Percentiles rank a stretch among this genome's conserved stretches.
phyloP scores from a whole-genome alignment of 202 grass and related monocot genomes.

The Zizania palustris region DNA sequence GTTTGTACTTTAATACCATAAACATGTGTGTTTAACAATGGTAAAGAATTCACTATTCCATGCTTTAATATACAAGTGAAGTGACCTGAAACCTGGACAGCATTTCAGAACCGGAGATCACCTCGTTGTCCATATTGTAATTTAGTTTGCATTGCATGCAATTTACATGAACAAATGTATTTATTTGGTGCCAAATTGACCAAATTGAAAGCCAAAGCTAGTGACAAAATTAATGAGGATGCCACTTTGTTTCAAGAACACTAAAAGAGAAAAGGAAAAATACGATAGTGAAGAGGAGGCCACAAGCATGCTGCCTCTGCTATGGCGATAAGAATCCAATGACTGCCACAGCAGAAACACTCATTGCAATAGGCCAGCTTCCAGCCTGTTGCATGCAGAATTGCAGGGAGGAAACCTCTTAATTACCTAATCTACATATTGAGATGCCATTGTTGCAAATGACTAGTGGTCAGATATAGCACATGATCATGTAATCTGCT shows the following conservation, averaged over 20 bases:
- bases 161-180: constrained; percentile 20
- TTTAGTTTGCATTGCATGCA: not conserved
- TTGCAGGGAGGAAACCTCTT: constrained; percentile 33
- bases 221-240: constrained; percentile 23
- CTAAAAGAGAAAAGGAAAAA: not conserved
- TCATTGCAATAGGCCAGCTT: constrained; percentile 45
- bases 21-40: not conserved
- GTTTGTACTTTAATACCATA: not conserved
- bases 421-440: constrained; percentile 25
- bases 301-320: constrained; percentile 45
- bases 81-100: not conserved
- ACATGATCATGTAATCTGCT: not conserved
- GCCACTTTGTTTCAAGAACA: constrained; percentile 18
- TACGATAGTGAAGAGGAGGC: not conserved
- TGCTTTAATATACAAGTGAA: constrained; percentile 1
- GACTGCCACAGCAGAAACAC: constrained; percentile 41
- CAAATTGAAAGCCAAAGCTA: constrained; percentile 21
- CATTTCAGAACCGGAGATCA: not conserved
- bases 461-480: constrained; percentile 19
- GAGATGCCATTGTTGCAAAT: constrained; percentile 13
- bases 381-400: constrained; percentile 48
- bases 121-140: not conserved
- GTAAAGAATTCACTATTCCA: not conserved
- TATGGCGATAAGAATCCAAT: constrained; percentile 53
- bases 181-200: constrained; percentile 30